phyloP scores from a whole-genome alignment of 352 stramenopile species.

The Phytophthora parvispora region DNA sequence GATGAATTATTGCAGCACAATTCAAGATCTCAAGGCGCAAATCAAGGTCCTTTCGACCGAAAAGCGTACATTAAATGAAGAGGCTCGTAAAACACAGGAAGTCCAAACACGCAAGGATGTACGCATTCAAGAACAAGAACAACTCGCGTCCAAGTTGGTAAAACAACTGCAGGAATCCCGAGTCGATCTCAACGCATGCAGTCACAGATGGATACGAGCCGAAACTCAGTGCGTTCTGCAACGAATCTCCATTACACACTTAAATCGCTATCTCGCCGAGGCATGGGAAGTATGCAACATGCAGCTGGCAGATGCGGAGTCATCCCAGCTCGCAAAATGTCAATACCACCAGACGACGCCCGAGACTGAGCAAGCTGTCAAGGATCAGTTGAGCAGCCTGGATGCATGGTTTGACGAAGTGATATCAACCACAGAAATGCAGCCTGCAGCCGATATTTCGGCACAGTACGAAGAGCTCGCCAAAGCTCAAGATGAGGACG shows the following conservation, averaged over 20 bases:
- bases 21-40: constrained; percentile 21
- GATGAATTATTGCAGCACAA: constrained; percentile 11
- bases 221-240: constrained; percentile 19
- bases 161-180: constrained; percentile 21
- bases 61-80: neutral
- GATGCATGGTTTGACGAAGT: constrained; percentile 63
- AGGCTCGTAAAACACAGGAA: neutral
- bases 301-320: constrained; percentile 32
- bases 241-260: constrained; percentile 5
- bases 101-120: neutral
- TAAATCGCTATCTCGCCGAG: constrained; percentile 9
- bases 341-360: neutral
- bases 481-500: constrained; percentile 6
- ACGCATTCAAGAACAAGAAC: neutral
- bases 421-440: constrained; percentile 26
- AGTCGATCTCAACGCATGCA: constrained; percentile 18
- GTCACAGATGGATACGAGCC: constrained; percentile 9
- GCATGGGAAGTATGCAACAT: constrained; percentile 16
- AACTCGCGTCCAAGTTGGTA: neutral
- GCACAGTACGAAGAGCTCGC: neutral
- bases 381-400: constrained; percentile 56
- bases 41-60: neutral
- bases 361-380: constrained; percentile 30
- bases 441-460: neutral
- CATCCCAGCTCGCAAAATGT: neutral